A percentile compares a stretch with the other conserved stretches of the same genome.
Evolutionary conservation across 352 stramenopile species (phyloP).

Genomic region (Pythium sukuiense): DNA sequence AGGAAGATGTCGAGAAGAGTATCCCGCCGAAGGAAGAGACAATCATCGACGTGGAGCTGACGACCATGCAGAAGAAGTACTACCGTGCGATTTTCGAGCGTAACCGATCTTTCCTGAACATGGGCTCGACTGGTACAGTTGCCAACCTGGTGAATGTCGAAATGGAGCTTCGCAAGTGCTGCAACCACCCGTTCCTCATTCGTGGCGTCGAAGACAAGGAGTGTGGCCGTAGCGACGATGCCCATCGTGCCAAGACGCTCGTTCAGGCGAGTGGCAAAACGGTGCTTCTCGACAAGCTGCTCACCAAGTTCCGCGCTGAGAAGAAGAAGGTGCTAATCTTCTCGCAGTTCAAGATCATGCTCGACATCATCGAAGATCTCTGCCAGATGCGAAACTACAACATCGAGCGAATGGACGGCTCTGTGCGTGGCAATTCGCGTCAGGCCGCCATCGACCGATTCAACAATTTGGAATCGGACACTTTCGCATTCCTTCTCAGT

Average conservation of each 20-base stretch:
- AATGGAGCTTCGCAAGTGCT: slow-evolving; percentile 99
- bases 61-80: slow-evolving; percentile 98
- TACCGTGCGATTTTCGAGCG: slow-evolving; percentile 99
- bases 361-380: slow-evolving; percentile 94
- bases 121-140: slow-evolving; percentile 87
- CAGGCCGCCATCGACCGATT: slow-evolving; percentile 99
- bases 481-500: slow-evolving; percentile 96
- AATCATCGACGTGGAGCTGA: slow-evolving; percentile 99
- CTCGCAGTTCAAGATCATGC: slow-evolving; percentile 99
- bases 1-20: slow-evolving; percentile 99
- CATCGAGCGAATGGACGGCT: slow-evolving; percentile 97
- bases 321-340: slow-evolving; percentile 99
- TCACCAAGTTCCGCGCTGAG: slow-evolving; percentile 96
- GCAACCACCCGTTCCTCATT: slow-evolving; percentile 99
- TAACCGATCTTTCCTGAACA: slow-evolving; percentile 92
- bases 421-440: slow-evolving; percentile 94
- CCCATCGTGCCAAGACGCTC: slow-evolving; percentile 69
- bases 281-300: slow-evolving; percentile 98
- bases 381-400: slow-evolving; percentile 78
- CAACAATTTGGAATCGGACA: slow-evolving; percentile 92
- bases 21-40: slow-evolving; percentile 99
- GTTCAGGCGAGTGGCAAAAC: slow-evolving; percentile 95
- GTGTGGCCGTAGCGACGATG: slow-evolving; percentile 72
- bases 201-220: slow-evolving; percentile 97
- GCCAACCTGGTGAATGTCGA: slow-evolving; percentile 99